Evolutionary conservation across 768 basidiomycete species (phyloP).

Genomic region (Kwoniella heveanensis): DNA sequence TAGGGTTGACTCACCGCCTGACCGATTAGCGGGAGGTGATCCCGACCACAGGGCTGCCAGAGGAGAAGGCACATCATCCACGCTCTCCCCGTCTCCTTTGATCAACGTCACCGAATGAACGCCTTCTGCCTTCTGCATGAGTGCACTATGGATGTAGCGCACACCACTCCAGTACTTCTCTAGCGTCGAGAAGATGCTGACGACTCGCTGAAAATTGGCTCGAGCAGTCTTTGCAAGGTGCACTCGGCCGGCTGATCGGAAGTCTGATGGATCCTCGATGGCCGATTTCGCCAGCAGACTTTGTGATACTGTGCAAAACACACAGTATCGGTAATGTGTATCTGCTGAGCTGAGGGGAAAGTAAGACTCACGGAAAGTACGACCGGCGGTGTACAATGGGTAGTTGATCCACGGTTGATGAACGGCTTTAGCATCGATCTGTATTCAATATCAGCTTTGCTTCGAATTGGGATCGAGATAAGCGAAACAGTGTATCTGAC

Average conservation of each 20-base stretch:
- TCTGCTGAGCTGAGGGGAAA: not conserved
- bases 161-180: slow-evolving; percentile 28
- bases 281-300: not conserved
- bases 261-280: not conserved
- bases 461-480: too few species aligned
- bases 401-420: slow-evolving; percentile 31
- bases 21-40: not conserved
- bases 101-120: slow-evolving; percentile 14
- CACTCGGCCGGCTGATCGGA: slow-evolving; percentile 1
- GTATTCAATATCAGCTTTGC: not conserved
- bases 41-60: slow-evolving; percentile 12
- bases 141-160: slow-evolving; percentile 25
- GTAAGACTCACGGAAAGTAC: slow-evolving; percentile 29
- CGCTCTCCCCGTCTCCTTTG: not conserved
- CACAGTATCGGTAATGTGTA: not conserved
- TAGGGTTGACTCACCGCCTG: slow-evolving; percentile 5
- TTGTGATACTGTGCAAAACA: slow-evolving; percentile 11
- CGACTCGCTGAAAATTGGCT: slow-evolving; percentile 12
- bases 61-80: not conserved
- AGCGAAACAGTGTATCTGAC: not conserved
- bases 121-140: slow-evolving; percentile 30
- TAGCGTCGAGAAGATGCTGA: slow-evolving; percentile 13
- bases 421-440: slow-evolving; percentile 28
- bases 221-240: slow-evolving; percentile 15
- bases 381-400: slow-evolving; percentile 28